These are phyloP conservation scores for Avena insularis DNA, from an alignment of 176 grass and related monocot genomes.

Conservation along the genomic window DNA sequence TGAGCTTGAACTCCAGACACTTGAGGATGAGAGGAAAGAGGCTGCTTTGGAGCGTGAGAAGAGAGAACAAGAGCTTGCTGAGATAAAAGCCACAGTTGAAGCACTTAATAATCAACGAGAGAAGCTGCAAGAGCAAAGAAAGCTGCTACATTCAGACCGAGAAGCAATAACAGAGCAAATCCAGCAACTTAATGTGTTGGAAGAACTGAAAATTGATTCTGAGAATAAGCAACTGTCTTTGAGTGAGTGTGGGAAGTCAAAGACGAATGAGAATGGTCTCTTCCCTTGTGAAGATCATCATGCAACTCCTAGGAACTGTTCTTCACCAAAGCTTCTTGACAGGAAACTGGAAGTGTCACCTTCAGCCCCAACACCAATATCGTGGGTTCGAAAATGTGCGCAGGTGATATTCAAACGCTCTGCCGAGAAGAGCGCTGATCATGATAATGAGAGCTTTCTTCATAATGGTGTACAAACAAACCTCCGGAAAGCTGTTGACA, in stretches of 20 bases:
- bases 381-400: slow-evolving; percentile 81
- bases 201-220: slow-evolving; percentile 66
- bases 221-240: slow-evolving; percentile 75
- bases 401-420: slow-evolving; percentile 79
- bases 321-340: slow-evolving; percentile 51
- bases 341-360: slow-evolving; percentile 53
- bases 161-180: slow-evolving; percentile 81
- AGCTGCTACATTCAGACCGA: slow-evolving; percentile 74
- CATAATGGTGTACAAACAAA: slow-evolving; percentile 36
- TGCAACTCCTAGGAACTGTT: slow-evolving; percentile 52
- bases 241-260: slow-evolving; percentile 40
- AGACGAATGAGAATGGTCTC: slow-evolving; percentile 38
- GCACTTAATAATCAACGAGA: slow-evolving; percentile 73
- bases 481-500: slow-evolving; percentile 24
- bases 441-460: slow-evolving; percentile 40
- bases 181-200: slow-evolving; percentile 73
- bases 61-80: slow-evolving; percentile 77
- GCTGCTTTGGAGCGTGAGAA: slow-evolving; percentile 65
- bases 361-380: slow-evolving; percentile 58
- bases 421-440: slow-evolving; percentile 60
- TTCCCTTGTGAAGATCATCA: slow-evolving; percentile 33
- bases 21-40: slow-evolving; percentile 84
- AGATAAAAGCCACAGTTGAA: slow-evolving; percentile 73
- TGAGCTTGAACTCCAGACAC: slow-evolving; percentile 73
- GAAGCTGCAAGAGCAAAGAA: slow-evolving; percentile 95